These are phyloP conservation scores for Ambrosiella xylebori DNA, from an alignment of 2,329 filamentous ascomycete species.

Conservation along the genomic window DNA sequence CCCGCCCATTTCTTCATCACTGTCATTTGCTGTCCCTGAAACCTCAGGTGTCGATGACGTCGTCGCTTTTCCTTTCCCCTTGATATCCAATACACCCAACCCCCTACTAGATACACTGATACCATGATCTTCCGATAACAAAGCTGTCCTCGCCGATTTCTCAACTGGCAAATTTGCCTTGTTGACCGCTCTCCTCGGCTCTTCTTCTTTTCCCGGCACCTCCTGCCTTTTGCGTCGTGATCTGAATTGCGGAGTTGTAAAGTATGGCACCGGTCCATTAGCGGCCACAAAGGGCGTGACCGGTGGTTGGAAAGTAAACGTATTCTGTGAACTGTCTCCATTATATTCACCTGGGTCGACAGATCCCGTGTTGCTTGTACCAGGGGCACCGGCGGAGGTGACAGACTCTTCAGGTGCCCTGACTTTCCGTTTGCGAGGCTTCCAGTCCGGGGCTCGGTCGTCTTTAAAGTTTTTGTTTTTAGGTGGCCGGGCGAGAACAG, in stretches of 20 bases:
- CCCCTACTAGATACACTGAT: conserved; percentile 7
- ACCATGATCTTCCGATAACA: conserved; percentile 11
- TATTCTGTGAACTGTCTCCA: not conserved
- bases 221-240: conserved; percentile 9
- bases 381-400: not conserved
- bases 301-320: conserved; percentile 17
- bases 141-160: conserved; percentile 6
- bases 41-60: not conserved
- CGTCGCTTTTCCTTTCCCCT: not conserved
- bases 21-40: not conserved
- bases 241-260: conserved; percentile 11
- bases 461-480: conserved; percentile 26
- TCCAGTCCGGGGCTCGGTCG: conserved; percentile 24
- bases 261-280: conserved; percentile 7
- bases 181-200: not conserved
- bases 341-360: not conserved
- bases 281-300: conserved; percentile 12
- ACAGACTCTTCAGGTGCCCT: not conserved
- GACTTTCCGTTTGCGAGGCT: conserved; percentile 13
- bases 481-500: conserved; percentile 34
- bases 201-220: conserved; percentile 1
- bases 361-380: not conserved
- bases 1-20: conserved; percentile 8
- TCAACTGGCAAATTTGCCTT: conserved; percentile 9
- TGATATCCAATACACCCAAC: not conserved